Percentiles rank a stretch among this genome's conserved stretches.
Evolutionary conservation across 2,329 filamentous ascomycete genomes (phyloP).

Genomic region (Mycosphaerelloides madeirae): DNA sequence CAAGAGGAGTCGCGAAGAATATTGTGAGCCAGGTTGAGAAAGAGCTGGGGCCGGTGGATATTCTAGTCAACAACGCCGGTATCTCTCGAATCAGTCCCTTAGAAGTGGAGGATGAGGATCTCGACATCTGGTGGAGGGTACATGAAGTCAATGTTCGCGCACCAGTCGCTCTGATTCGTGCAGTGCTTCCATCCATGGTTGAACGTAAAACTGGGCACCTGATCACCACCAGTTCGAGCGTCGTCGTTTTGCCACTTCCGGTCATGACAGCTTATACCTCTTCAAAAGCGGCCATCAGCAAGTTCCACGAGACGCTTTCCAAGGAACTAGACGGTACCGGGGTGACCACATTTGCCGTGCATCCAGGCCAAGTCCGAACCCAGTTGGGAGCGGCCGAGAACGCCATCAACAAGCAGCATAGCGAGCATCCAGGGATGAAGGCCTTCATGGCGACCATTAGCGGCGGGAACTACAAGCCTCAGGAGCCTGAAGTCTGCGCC

Average conservation of each 20-base stretch:
- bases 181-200: conserved; percentile 22
- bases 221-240: conserved; percentile 15
- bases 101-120: conserved; percentile 9
- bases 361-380: conserved; percentile 18
- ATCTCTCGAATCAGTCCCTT: conserved; percentile 13
- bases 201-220: conserved; percentile 17
- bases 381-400: conserved; percentile 14
- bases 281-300: conserved; percentile 24
- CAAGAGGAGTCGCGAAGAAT: conserved; percentile 2
- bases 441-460: not conserved
- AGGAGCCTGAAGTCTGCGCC: conserved; percentile 14
- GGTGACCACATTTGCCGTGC: conserved; percentile 16
- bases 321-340: conserved; percentile 19
- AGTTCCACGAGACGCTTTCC: conserved; percentile 22
- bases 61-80: conserved; percentile 14
- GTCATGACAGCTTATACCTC: conserved; percentile 23
- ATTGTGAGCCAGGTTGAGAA: conserved; percentile 13
- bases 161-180: conserved; percentile 19
- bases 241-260: conserved; percentile 13
- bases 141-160: conserved; percentile 25
- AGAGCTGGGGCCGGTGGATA: conserved; percentile 6
- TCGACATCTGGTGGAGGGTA: conserved; percentile 24
- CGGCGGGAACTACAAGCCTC: conserved; percentile 3
- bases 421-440: conserved; percentile 2
- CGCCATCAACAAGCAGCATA: conserved; percentile 13